Percentiles rank a stretch among this genome's conserved stretches.
phyloP scores from a whole-genome alignment of 2,329 filamentous ascomycete genomes.

The Drechslera avenae region DNA sequence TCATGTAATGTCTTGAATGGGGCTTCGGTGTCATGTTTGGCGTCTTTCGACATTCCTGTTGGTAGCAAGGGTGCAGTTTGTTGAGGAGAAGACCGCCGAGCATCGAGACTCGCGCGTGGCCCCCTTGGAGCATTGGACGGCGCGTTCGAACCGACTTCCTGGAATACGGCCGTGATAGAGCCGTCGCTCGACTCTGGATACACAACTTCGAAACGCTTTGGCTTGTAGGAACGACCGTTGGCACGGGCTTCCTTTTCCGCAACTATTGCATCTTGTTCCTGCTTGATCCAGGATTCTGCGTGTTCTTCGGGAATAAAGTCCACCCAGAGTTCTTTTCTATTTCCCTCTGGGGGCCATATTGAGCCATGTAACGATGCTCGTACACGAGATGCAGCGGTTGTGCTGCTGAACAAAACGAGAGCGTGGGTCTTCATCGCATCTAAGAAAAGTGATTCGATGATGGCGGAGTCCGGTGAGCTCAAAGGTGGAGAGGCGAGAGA shows the following conservation, averaged over 20 bases:
- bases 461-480: slow-evolving; percentile 56
- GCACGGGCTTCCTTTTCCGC: slow-evolving; percentile 39
- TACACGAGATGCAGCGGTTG: slow-evolving; percentile 75
- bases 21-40: slow-evolving; percentile 31
- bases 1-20: slow-evolving; percentile 63
- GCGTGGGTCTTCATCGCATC: slow-evolving; percentile 88
- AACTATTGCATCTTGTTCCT: slow-evolving; percentile 39
- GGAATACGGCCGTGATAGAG: slow-evolving; percentile 36
- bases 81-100: slow-evolving; percentile 8
- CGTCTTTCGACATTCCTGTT: slow-evolving; percentile 14
- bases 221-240: slow-evolving; percentile 18
- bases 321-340: slow-evolving; percentile 81
- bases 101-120: slow-evolving; percentile 19
- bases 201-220: slow-evolving; percentile 41
- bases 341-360: slow-evolving; percentile 86
- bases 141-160: slow-evolving; percentile 38
- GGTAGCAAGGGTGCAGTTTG: slow-evolving; percentile 2
- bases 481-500: slow-evolving; percentile 67
- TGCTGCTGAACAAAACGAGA: slow-evolving; percentile 73
- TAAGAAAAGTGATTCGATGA: slow-evolving; percentile 74
- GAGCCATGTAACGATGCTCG: slow-evolving; percentile 76
- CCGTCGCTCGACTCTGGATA: slow-evolving; percentile 31
- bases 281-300: slow-evolving; percentile 73
- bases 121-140: slow-evolving; percentile 33
- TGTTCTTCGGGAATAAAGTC: slow-evolving; percentile 85